These are phyloP conservation scores for Talaromyces pinophilus DNA, from an alignment of 2,329 filamentous ascomycete genomes.

Conservation along the genomic window DNA sequence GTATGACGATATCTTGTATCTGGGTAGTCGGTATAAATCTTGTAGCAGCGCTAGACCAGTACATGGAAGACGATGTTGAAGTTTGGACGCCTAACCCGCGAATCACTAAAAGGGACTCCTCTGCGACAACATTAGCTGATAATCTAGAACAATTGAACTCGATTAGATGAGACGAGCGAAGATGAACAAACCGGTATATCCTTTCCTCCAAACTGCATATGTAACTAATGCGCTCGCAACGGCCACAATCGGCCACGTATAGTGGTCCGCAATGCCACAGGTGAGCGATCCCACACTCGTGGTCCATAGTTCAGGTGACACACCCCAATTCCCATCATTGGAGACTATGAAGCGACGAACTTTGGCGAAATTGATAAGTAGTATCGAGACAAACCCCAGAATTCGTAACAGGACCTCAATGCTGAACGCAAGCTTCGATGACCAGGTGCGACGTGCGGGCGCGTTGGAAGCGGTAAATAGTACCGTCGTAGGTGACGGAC, in stretches of 20 bases:
- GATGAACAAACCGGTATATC: slow-evolving; percentile 52
- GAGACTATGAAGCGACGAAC: slow-evolving; percentile 34
- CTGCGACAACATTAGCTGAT: slow-evolving; percentile 47
- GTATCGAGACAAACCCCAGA: slow-evolving; percentile 44
- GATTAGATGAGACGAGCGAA: background rate
- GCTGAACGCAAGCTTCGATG: slow-evolving; percentile 48
- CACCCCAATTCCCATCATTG: slow-evolving; percentile 30
- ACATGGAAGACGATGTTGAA: slow-evolving; percentile 67
- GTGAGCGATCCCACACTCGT: slow-evolving; percentile 36
- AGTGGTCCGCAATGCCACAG: slow-evolving; percentile 39
- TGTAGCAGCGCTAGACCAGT: slow-evolving; percentile 63
- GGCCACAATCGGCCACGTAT: slow-evolving; percentile 47
- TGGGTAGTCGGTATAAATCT: slow-evolving; percentile 85
- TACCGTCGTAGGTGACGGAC: slow-evolving; percentile 82
- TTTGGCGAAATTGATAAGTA: slow-evolving; percentile 41
- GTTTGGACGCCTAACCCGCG: slow-evolving; percentile 90
- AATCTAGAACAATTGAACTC: background rate
- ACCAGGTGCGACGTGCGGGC: slow-evolving; percentile 52
- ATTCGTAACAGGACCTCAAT: slow-evolving; percentile 50
- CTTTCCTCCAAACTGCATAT: slow-evolving; percentile 50
- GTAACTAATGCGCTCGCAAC: slow-evolving; percentile 43
- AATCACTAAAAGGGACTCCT: slow-evolving; percentile 86
- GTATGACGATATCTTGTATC: slow-evolving; percentile 90
- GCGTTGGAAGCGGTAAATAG: slow-evolving; percentile 89
- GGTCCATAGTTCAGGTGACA: slow-evolving; percentile 38